Evolutionary conservation across 83 land plant species (phyloP).

Genomic region (Diphasiastrum complanatum): DNA sequence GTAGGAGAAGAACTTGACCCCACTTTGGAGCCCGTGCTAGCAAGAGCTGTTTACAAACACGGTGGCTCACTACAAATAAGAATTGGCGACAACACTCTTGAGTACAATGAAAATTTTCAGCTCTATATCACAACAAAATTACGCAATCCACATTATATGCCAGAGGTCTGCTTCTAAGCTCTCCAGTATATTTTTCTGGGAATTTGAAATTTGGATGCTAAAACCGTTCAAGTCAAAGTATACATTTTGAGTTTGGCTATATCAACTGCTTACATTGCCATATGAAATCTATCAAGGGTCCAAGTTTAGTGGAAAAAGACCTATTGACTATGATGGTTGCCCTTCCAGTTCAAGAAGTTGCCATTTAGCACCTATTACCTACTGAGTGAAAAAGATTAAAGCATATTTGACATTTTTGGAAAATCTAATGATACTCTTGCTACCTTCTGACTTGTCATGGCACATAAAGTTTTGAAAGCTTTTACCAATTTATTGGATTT

Average conservation of each 20-base stretch:
- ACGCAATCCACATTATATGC: conserved; percentile 41
- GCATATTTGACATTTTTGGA: no score
- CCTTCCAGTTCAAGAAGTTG: no score
- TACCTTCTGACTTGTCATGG: no score
- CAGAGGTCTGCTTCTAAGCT: conserved; percentile 27
- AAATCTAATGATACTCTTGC: no score
- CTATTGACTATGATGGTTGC: no score
- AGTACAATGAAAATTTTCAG: conserved; percentile 33
- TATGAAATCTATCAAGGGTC: no score
- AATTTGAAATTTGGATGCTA: no score
- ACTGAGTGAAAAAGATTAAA: no score
- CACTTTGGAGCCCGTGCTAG: conserved; percentile 33
- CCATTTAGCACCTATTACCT: no score
- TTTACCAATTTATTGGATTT: no score
- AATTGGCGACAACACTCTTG: conserved; percentile 33
- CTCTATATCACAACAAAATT: conserved; percentile 40
- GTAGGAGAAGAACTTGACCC: conserved; percentile 42
- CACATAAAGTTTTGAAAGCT: no score
- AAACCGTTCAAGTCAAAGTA: neutral
- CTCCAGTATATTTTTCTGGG: neutral
- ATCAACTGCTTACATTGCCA: neutral
- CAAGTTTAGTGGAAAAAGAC: no score
- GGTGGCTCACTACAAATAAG: conserved; percentile 36
- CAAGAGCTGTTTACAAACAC: conserved; percentile 27
- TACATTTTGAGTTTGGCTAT: neutral